Conservation (phyloP, 2,329 filamentous ascomycete genomes). For the Chalaropsis thielavioides region DNA sequence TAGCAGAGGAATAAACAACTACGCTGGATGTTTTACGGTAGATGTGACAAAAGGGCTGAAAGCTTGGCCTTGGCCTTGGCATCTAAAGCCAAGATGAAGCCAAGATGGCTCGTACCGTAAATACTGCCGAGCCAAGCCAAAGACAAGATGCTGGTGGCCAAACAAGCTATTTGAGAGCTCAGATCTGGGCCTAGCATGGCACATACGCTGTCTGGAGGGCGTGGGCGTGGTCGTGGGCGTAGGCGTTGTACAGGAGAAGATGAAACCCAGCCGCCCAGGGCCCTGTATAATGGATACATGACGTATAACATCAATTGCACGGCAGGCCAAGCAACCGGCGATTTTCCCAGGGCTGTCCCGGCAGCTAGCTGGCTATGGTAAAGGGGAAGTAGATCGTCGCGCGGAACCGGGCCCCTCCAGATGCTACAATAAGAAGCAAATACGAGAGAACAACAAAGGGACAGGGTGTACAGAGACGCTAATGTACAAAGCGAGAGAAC, state of each 20-base stretch:
- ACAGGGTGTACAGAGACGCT: not conserved
- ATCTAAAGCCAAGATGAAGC: not conserved
- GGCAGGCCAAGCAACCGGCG: not conserved
- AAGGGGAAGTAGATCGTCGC: not conserved
- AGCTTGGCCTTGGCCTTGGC: not conserved
- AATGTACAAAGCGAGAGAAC: not conserved
- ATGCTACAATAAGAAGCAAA: not conserved
- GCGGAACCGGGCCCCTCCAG: not conserved
- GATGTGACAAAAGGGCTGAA: not conserved
- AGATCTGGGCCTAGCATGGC: not conserved
- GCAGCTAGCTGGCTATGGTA: not conserved
- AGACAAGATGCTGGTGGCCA: not conserved
- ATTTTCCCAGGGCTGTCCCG: too few species aligned
- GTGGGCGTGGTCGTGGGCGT: too few species aligned
- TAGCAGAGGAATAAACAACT: not conserved
- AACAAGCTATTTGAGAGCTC: not conserved
- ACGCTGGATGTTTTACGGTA: not conserved
- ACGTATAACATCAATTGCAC: not conserved
- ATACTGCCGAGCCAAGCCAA: not conserved
- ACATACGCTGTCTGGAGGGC: not conserved
- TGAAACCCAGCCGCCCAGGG: not conserved
- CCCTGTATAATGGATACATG: not conserved
- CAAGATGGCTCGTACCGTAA: not conserved
- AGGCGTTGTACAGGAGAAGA: not conserved
- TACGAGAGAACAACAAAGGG: not conserved